Evolutionary conservation across 352 stramenopile genomes (phyloP), one percentile per base, ranked within the genome.

Genomic region (Phytophthora sp.): DNA sequence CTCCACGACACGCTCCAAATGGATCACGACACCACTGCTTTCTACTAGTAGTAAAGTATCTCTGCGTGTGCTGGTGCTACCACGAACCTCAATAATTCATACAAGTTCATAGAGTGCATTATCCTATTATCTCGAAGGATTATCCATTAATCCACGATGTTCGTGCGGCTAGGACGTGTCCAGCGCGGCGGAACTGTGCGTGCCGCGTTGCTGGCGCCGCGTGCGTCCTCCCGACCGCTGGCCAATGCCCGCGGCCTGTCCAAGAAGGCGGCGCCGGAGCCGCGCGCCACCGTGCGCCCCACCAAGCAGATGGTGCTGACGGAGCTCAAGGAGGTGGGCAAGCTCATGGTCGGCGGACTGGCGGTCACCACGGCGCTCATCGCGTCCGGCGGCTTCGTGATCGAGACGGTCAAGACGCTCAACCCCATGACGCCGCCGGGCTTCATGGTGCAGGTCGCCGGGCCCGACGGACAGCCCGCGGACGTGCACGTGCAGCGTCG

Each of bases 401-500:
- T 91, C 24, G 84, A 93, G 61, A 84, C 66, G 0, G 79, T 79
- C 48, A 91, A 91, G 72, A 50, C 59, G 10, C 38, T 87, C 18
- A 89, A 90, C 56, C 80, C 76, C 1, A 76, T 80, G 67, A 46
- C 61, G 8, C 65, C 75, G 1, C 80, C 84, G 2, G 82, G 84
- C 0, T 62, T 64, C 12, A 74, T 87, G 42, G 5, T 93, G n/a
- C 57, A 89, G 13, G 51, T 91, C 35, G 17, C 39, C 3, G 67
- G 74, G 24, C 53, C 57, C 8, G 57, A 87, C 23, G 84, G 77
- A 44, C 39, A 75, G 8, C n/a, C 34, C 7, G 60, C 75, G 9
- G 59, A 78, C 32, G 58, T 92, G 10, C 84, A 93, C 51, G 64
- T 86, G 41, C 80, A 89, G 54, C 69, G 69, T 26, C 52, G 54